Percentiles rank a stretch among this genome's conserved stretches.
Evolutionary conservation across 1,284 basidiomycete genomes (phyloP).

Genomic region (Filobasidium uniguttulatum): DNA sequence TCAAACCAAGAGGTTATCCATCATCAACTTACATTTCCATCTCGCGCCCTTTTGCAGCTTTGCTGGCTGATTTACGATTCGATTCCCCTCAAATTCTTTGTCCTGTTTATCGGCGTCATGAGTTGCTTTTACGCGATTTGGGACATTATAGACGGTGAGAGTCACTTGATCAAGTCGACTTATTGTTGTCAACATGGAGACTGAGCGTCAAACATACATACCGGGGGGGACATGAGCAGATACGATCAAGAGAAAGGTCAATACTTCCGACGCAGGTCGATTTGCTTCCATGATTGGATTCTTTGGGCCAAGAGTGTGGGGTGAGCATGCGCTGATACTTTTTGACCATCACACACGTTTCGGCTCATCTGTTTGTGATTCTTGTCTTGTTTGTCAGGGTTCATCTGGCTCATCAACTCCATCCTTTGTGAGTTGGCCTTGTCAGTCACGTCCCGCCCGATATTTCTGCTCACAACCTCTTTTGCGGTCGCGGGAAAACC

Average conservation of each 20-base stretch:
- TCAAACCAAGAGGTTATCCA: not conserved
- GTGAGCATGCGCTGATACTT: slow-evolving; percentile 20
- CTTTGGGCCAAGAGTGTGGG: slow-evolving; percentile 40
- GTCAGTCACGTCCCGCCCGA: too few species aligned
- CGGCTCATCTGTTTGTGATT: slow-evolving; percentile 42
- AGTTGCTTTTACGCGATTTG: slow-evolving; percentile 65
- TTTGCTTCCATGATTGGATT: slow-evolving; percentile 74
- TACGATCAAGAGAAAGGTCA: slow-evolving; percentile 77
- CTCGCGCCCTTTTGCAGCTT: slow-evolving; percentile 26
- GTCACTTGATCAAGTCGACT: not conserved
- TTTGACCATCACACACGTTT: slow-evolving; percentile 48
- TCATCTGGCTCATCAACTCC: slow-evolving; percentile 76
- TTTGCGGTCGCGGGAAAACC: too few species aligned
- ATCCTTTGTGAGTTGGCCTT: slow-evolving; percentile 42
- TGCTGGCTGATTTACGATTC: slow-evolving; percentile 75
- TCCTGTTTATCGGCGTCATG: slow-evolving; percentile 93
- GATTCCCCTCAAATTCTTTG: slow-evolving; percentile 44
- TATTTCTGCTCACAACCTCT: too few species aligned
- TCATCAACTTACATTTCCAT: not conserved
- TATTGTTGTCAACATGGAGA: not conserved
- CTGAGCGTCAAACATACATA: too few species aligned
- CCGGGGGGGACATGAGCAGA: slow-evolving; percentile 39
- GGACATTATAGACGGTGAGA: slow-evolving; percentile 60
- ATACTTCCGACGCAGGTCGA: slow-evolving; percentile 77
- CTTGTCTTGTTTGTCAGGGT: slow-evolving; percentile 42